Base-by-base conservation (phyloP, 1,139 yeast species). In the Pneumocystis carinii region DNA sequence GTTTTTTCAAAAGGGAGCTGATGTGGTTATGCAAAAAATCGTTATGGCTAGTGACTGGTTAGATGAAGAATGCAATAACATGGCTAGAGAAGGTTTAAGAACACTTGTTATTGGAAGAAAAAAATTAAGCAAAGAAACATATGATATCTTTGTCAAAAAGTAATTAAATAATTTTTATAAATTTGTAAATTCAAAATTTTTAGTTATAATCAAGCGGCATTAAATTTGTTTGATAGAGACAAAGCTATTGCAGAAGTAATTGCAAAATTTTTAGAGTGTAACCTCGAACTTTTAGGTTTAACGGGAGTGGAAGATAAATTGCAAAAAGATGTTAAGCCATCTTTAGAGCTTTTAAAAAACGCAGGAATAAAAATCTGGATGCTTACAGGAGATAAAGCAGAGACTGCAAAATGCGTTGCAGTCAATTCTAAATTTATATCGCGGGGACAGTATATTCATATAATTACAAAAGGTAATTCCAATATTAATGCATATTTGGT, bases 341-440 rank as follows among this genome's bases (percentile, higher is more conserved):
- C 97, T 0, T 85, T 94, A 66, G 99, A 94, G 75, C 78, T 92
- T 53, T 78, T 94, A 68, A 80, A 98, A 69, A 92, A 94, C 75
- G 99, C 98, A 0, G 98, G 98, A 1, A 84, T 94, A 65, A 89
- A 89, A 71, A 92, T 94, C 62, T 94, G 99, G 99, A 94, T 94
- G 98, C 78, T 94, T 62, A 94, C 99, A 0, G 99, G 99, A 68
- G 99, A 94, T 73, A 94, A 94, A 73, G 97, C 92, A 8, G 99
- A 94, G 75, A 94, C 99, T 0, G 98, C 98, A 0, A 83, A 89
- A 67, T 92, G 98, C 79, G 97, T 94, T 48, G 90, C 97, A 32
- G 87, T 94, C 19, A 87, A 96, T 72, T 94, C 97, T 32, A 85
- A 90, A 71, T 81, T 94, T 64, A 92, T 94, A 59, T 81, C 95